These are phyloP conservation scores for Lipomyces yamanashiensis DNA, from an alignment of 805 yeast genomes.

Conservation along the genomic window DNA sequence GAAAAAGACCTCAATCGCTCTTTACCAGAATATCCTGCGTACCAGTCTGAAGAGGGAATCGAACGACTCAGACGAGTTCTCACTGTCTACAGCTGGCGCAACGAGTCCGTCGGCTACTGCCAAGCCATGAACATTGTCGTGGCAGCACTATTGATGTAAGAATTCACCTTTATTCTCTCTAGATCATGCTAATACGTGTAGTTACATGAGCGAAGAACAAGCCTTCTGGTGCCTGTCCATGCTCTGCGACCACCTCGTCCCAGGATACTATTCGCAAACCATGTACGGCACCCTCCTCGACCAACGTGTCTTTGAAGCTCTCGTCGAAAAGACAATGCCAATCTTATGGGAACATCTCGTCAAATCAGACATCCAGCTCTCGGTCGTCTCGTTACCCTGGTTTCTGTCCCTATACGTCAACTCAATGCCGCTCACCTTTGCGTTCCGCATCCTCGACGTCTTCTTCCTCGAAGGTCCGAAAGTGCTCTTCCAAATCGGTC, in stretches of 20 bases:
- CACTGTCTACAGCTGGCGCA: conserved; percentile 94
- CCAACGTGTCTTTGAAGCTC: conserved; percentile 88
- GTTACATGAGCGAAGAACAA: conserved; percentile 86
- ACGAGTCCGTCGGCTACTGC: conserved; percentile 96
- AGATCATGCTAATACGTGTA: conserved; percentile 47
- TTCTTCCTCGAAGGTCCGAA: conserved; percentile 88
- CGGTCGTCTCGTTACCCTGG: conserved; percentile 96
- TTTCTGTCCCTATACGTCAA: conserved; percentile 86
- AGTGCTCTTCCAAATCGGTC: conserved; percentile 87
- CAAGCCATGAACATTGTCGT: conserved; percentile 93
- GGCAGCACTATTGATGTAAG: conserved; percentile 54
- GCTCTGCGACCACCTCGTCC: conserved; percentile 82
- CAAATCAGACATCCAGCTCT: conserved; percentile 81
- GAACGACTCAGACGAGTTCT: conserved; percentile 81
- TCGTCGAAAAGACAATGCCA: conserved; percentile 90
- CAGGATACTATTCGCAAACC: conserved; percentile 94
- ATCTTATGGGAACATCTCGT: conserved; percentile 80
- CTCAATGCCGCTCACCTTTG: conserved; percentile 92
- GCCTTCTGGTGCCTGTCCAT: conserved; percentile 90
- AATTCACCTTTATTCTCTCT: neutral
- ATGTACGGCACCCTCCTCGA: conserved; percentile 97
- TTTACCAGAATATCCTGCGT: conserved; percentile 93
- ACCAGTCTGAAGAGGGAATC: conserved; percentile 85
- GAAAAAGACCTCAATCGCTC: conserved; percentile 95
- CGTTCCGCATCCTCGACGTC: conserved; percentile 88